A percentile compares a stretch with the other conserved stretches of the same genome.
Evolutionary conservation across 2,329 filamentous ascomycete genomes (phyloP).

Genomic region (Fusarium bactridioides): DNA sequence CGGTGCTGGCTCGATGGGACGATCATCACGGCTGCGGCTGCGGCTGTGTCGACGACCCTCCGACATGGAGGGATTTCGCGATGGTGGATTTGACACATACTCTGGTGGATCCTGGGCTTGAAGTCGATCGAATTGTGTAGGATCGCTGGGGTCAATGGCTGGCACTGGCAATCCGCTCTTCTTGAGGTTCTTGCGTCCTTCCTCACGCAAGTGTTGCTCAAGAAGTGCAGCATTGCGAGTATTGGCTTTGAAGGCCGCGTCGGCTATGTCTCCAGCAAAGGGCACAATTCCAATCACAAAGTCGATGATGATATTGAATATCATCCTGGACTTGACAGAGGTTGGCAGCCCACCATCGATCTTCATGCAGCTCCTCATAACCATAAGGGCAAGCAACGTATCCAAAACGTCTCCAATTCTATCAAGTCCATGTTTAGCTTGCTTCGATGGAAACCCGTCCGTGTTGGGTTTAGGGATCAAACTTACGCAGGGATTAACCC

Average conservation of each 20-base stretch:
- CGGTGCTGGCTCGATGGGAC: slow-evolving; percentile 40
- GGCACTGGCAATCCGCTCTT: slow-evolving; percentile 57
- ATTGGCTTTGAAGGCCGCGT: slow-evolving; percentile 78
- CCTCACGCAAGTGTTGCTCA: slow-evolving; percentile 72
- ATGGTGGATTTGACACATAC: slow-evolving; percentile 41
- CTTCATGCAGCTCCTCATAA: slow-evolving; percentile 75
- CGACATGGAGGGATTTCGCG: slow-evolving; percentile 37
- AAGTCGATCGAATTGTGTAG: slow-evolving; percentile 58
- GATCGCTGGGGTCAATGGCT: slow-evolving; percentile 60
- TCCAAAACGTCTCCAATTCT: slow-evolving; percentile 81
- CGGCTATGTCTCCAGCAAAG: slow-evolving; percentile 77
- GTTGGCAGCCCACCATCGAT: slow-evolving; percentile 79
- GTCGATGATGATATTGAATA: slow-evolving; percentile 79
- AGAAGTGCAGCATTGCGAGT: slow-evolving; percentile 77
- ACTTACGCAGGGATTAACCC: slow-evolving; percentile 83
- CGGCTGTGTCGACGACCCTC: slow-evolving; percentile 30
- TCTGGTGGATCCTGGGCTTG: slow-evolving; percentile 41
- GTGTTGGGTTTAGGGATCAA: not conserved
- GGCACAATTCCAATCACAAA: slow-evolving; percentile 78
- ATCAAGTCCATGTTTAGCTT: slow-evolving; percentile 32
- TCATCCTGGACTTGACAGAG: slow-evolving; percentile 72
- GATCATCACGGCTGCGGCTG: slow-evolving; percentile 18
- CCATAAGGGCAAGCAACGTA: slow-evolving; percentile 75
- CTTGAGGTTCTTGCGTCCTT: slow-evolving; percentile 67
- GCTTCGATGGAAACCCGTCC: not conserved